A percentile compares a stretch with the other conserved stretches of the same genome.
Evolutionary conservation across 2,329 filamentous ascomycete genomes (phyloP).

Genomic region (Neofusicoccum laricinum): DNA sequence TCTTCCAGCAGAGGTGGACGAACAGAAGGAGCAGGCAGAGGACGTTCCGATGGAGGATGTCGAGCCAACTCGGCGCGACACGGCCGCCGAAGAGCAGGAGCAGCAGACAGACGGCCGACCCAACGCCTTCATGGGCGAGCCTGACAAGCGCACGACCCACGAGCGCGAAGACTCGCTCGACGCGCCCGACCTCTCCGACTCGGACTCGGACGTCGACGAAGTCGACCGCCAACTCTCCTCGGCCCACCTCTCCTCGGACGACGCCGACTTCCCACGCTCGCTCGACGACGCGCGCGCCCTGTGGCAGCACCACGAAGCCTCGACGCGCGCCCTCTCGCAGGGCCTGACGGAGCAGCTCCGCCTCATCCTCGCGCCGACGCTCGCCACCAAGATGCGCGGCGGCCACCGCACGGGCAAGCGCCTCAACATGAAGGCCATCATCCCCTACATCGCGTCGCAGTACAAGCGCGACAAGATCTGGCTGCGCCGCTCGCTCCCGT

Average conservation of each 20-base stretch:
- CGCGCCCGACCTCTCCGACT: slow-evolving; percentile 33
- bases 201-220: slow-evolving; percentile 39
- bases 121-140: slow-evolving; percentile 45
- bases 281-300: slow-evolving; percentile 63
- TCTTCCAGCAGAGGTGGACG: slow-evolving; percentile 24
- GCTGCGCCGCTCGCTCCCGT: slow-evolving; percentile 91
- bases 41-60: slow-evolving; percentile 49
- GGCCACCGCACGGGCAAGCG: slow-evolving; percentile 97
- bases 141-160: slow-evolving; percentile 33
- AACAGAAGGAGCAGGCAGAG: slow-evolving; percentile 22
- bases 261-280: not conserved
- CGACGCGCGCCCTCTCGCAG: slow-evolving; percentile 81
- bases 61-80: slow-evolving; percentile 31
- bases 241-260: not conserved
- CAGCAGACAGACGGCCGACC: slow-evolving; percentile 31
- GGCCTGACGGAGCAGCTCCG: slow-evolving; percentile 91
- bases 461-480: slow-evolving; percentile 99
- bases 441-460: slow-evolving; percentile 95
- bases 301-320: slow-evolving; percentile 81
- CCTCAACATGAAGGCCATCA: slow-evolving; percentile 98
- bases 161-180: slow-evolving; percentile 37
- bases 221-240: slow-evolving; percentile 55
- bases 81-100: slow-evolving; percentile 25
- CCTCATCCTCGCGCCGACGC: slow-evolving; percentile 89
- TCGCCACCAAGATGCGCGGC: slow-evolving; percentile 92